Conservation (phyloP, 139 green algal genomes). For the Volvox africanus region DNA sequence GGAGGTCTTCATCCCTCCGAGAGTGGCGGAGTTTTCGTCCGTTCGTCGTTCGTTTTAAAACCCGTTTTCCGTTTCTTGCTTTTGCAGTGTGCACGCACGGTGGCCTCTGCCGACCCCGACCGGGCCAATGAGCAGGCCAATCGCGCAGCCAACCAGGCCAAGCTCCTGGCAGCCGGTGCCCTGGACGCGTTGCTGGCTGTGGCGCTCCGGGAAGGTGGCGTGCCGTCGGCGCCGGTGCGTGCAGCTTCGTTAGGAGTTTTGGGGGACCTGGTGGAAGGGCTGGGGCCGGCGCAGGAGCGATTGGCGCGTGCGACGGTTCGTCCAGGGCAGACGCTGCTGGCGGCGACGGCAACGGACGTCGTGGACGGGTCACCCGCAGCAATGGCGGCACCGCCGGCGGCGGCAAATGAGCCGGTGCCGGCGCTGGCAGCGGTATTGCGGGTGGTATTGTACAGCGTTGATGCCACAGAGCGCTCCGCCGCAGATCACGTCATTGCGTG, state of each 20-base stretch:
- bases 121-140: constrained; percentile 34
- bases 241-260: constrained; percentile 42
- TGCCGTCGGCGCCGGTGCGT: constrained; percentile 56
- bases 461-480: constrained; percentile 49
- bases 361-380: neutral
- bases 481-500: constrained; percentile 56
- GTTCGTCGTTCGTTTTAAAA: no score
- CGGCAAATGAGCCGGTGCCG: constrained; percentile 8
- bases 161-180: constrained; percentile 56
- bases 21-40: no score
- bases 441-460: constrained; percentile 45
- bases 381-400: neutral
- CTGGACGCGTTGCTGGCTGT: constrained; percentile 59
- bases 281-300: constrained; percentile 50
- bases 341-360: neutral
- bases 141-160: constrained; percentile 62
- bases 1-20: no score
- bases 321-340: neutral
- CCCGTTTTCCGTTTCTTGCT: no score
- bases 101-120: neutral
- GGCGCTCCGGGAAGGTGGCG: constrained; percentile 47
- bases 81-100: neutral
- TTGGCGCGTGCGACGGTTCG: constrained; percentile 54
- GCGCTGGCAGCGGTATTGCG: constrained; percentile 57
- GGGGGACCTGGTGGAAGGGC: constrained; percentile 20